Evolutionary conservation across 139 green algal species (phyloP), one percentile per base, ranked within the genome.

Genomic region (Tetradesmus lagerheimii): DNA sequence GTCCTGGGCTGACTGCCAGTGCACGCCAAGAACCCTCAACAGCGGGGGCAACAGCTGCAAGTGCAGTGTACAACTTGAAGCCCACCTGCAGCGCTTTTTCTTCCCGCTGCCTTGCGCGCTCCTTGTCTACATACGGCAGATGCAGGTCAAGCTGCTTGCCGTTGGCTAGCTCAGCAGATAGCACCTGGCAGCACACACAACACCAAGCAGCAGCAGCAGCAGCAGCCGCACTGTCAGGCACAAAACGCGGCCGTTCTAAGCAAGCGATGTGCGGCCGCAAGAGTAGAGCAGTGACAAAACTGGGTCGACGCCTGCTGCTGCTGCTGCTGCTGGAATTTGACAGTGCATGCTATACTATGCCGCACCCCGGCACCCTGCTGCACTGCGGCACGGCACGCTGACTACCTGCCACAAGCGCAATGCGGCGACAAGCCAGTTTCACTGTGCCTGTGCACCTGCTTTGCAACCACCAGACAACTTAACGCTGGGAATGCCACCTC

Each of bases 41-140:
- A n/a, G n/a, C n/a, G n/a, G n/a, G n/a, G n/a, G n/a, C n/a, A n/a
- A n/a, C n/a, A n/a, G n/a, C n/a, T n/a, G n/a, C n/a, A n/a, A n/a
- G n/a, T n/a, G n/a, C n/a, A n/a, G n/a, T n/a, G n/a, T n/a, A n/a
- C n/a, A n/a, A n/a, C n/a, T n/a, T n/a, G n/a, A n/a, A n/a, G 37
- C 34, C 1, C 62, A 91, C 87, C 87, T 87, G 50, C 53, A 96
- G 39, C 29, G 94, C 92, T 76, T 95, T 95, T 27, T 96, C 94
- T 84, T 98, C 96, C 11, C 96, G 89, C 78, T 94, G 90, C 23
- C 91, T 88, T 62, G 93, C 92, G 0, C 93, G 86, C 29, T 94
- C 86, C 47, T 92, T 41, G 92, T 98, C 96, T 31, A 98, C 91
- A 14, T 83, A n/a, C 4, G 96, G 95, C 45, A 97, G 90, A 4